Evolutionary conservation across 495 filamentous ascomycete genomes (phyloP), one percentile per base, ranked within the genome.

Genomic region (Lophiotrema nucula): DNA sequence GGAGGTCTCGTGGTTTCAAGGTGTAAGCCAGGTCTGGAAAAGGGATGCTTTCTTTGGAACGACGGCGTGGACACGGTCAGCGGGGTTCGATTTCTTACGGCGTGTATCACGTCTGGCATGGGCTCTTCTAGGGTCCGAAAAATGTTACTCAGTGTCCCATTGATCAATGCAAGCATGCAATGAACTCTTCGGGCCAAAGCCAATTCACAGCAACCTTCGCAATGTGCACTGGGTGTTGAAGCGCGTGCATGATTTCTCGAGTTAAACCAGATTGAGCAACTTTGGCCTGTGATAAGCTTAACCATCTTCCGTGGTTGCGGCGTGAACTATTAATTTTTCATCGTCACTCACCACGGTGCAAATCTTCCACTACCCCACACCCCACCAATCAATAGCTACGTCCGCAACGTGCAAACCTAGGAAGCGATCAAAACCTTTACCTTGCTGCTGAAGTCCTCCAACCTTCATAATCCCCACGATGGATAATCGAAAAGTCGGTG

Each of bases 1-100:
- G 93, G 81, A 81, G 90, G 74, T 96, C 91, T 66, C 79, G 85
- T 63, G 93, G 95, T 81, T 98, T 97, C 89, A 98, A 98, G 89
- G 93, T 98, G 72, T 98, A 92, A 66, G 50, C 48, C 53, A 46
- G 22, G 19, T 54, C 28, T 18, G 15, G 19, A 46, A 33, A n/a
- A 19, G 35, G 33, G 27, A 51, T 45, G 47, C 41, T 46, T 64
- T 58, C 31, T 62, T 54, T 53, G 47, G 53, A 35, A 53, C 45
- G 18, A 57, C 60, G 62, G 39, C 53, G 46, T 55, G 58, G 48
- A 54, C 57, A 57, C 45, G 41, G 51, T 58, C 41, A 43, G 13
- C 25, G 37, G 53, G 42, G 33, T 60, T 46, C 33, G 18, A 22
- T 66, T 57, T 57, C 39, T 25, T 28, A 50, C 11, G 63, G 63